These are phyloP conservation scores for Ustilago cynodontis DNA, from an alignment of 1,284 basidiomycete genomes.

Conservation along the genomic window DNA sequence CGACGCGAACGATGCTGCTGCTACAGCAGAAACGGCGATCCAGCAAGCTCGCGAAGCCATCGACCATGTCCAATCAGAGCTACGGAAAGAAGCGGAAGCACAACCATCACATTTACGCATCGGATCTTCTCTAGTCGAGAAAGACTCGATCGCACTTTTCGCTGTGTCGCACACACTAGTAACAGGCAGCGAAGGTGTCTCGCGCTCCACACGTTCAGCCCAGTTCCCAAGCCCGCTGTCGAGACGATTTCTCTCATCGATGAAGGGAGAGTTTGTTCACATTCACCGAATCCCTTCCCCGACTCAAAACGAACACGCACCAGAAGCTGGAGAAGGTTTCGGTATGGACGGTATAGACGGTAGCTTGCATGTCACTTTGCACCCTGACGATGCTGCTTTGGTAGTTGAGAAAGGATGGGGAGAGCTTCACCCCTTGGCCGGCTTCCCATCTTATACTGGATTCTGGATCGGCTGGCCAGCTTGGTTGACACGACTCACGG, in stretches of 20 bases:
- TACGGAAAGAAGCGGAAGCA: constrained; percentile 11
- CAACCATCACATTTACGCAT: constrained; percentile 36
- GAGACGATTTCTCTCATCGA: constrained; percentile 32
- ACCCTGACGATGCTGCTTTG: constrained; percentile 43
- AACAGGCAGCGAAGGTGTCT: constrained; percentile 21
- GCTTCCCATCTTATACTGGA: constrained; percentile 42
- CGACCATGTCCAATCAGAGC: background rate
- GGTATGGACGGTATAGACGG: constrained; percentile 40
- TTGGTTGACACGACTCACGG: constrained; percentile 20
- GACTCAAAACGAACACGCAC: background rate
- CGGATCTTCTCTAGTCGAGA: constrained; percentile 25
- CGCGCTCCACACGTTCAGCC: constrained; percentile 43
- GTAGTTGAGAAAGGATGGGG: constrained; percentile 51
- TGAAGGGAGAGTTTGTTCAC: constrained; percentile 49
- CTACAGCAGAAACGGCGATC: background rate
- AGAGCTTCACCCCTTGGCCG: constrained; percentile 52
- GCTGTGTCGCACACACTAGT: constrained; percentile 45
- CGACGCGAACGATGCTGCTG: background rate
- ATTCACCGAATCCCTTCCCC: constrained; percentile 25
- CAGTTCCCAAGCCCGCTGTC: constrained; percentile 28
- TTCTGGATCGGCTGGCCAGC: constrained; percentile 52
- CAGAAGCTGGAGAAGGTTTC: background rate
- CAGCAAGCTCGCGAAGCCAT: constrained; percentile 20
- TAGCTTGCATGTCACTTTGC: constrained; percentile 47
- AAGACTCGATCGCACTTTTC: constrained; percentile 33